A percentile compares a stretch with the other conserved stretches of the same genome.
Evolutionary conservation across 1,284 basidiomycete genomes (phyloP).

Genomic region (Trichosporon sp.): DNA sequence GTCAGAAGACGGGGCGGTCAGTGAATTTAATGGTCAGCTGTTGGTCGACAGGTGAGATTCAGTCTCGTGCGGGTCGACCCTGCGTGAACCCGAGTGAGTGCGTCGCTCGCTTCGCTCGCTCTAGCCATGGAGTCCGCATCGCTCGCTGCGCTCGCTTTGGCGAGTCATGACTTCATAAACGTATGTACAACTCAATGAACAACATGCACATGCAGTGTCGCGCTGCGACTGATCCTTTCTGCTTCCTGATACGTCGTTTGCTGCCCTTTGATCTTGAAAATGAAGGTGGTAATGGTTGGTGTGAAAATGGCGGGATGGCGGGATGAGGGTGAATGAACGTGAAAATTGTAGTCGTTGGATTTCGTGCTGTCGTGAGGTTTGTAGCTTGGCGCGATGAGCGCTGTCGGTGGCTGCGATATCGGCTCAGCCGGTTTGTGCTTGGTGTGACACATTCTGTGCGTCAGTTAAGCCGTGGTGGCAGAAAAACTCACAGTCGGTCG

Average conservation of each 20-base stretch:
- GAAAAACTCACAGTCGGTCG: neutral
- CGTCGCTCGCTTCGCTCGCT: too few relatives aligned
- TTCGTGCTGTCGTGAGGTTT: too few relatives aligned
- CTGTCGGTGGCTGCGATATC: neutral
- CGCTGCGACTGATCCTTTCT: neutral
- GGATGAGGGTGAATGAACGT: neutral
- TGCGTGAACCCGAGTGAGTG: too few relatives aligned
- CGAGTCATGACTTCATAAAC: neutral
- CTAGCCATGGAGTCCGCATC: too few relatives aligned
- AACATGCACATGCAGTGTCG: slow-evolving; percentile 2
- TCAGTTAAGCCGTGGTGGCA: neutral
- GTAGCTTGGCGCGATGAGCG: too few relatives aligned
- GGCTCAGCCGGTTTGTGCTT: neutral
- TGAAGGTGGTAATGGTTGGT: neutral
- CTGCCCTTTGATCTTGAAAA: neutral
- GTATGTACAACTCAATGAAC: slow-evolving; percentile 1
- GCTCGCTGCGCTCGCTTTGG: too few relatives aligned
- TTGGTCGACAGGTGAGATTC: too few relatives aligned
- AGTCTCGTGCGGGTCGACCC: too few relatives aligned
- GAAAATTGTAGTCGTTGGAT: neutral
- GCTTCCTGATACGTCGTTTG: too few relatives aligned
- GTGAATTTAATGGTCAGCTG: too few relatives aligned
- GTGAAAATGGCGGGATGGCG: neutral
- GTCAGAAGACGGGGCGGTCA: too few relatives aligned
- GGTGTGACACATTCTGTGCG: neutral